phyloP scores from a whole-genome alignment of 176 grass and related monocot species.

The Puccinellia tenuiflora region DNA sequence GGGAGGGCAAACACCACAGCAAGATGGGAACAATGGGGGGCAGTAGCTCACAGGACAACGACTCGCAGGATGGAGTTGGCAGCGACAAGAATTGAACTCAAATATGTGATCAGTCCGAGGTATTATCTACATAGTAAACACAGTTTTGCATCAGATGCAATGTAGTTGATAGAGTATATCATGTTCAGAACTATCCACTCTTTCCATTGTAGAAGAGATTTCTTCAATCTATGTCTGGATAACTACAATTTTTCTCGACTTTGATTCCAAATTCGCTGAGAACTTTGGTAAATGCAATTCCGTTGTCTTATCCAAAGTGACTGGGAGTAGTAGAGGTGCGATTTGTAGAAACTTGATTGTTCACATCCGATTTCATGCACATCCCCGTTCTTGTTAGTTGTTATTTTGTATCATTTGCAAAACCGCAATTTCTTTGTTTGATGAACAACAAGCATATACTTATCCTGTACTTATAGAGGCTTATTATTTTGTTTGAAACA shows the following conservation, averaged over 20 bases:
- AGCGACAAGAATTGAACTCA: slow-evolving; percentile 46
- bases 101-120: slow-evolving; percentile 26
- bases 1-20: slow-evolving; percentile 42
- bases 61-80: slow-evolving; percentile 45
- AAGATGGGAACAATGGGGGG: slow-evolving; percentile 44
- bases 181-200: background rate
- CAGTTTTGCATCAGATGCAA: background rate
- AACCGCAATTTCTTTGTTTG: too few species aligned
- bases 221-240: background rate
- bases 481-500: too few species aligned
- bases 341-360: too few species aligned
- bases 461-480: too few species aligned
- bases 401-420: too few species aligned
- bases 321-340: too few species aligned
- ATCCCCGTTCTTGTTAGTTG: too few species aligned
- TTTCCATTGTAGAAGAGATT: background rate
- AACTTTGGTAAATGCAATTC: background rate
- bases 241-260: background rate
- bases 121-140: slow-evolving; percentile 28
- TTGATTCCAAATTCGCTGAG: background rate
- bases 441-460: too few species aligned
- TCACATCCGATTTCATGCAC: too few species aligned
- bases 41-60: slow-evolving; percentile 37
- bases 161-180: slow-evolving; percentile 1
- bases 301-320: too few species aligned